Percentiles rank a stretch among this genome's conserved stretches.
Evolutionary conservation across 1,139 yeast genomes (phyloP).

Genomic region (Taphrina communis): DNA sequence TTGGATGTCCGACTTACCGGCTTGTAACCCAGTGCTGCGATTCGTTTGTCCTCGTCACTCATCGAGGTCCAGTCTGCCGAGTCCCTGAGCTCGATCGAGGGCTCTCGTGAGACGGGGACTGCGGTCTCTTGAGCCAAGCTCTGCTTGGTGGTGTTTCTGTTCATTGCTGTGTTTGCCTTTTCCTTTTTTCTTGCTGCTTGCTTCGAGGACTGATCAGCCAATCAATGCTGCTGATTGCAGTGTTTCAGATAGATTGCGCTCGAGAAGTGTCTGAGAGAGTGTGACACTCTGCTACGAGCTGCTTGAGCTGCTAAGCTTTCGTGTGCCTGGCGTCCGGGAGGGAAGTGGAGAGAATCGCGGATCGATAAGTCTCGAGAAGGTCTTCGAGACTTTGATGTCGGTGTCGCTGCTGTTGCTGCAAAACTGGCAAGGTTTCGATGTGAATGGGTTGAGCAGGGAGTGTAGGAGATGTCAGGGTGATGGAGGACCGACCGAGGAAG

Average conservation of each 20-base stretch:
- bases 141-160: background rate
- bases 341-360: background rate
- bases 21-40: conserved; percentile 65
- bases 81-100: conserved; percentile 13
- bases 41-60: conserved; percentile 41
- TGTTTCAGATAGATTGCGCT: conserved; percentile 8
- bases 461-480: background rate
- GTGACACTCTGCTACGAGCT: background rate
- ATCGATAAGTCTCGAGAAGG: background rate
- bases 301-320: background rate
- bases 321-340: background rate
- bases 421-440: too few species aligned
- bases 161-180: background rate
- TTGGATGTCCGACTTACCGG: conserved; percentile 55
- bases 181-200: background rate
- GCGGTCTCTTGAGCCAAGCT: conserved; percentile 4
- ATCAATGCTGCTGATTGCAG: background rate
- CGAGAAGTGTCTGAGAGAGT: background rate
- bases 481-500: background rate
- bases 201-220: conserved; percentile 2
- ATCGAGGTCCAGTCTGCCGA: conserved; percentile 36
- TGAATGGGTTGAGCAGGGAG: background rate
- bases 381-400: too few species aligned
- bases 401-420: too few species aligned
- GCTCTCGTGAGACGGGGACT: conserved; percentile 12